A percentile compares a stretch with the other conserved stretches of the same genome.
Conservation (phyloP, 768 basidiomycete genomes). For the Nidularia pulvinata region DNA sequence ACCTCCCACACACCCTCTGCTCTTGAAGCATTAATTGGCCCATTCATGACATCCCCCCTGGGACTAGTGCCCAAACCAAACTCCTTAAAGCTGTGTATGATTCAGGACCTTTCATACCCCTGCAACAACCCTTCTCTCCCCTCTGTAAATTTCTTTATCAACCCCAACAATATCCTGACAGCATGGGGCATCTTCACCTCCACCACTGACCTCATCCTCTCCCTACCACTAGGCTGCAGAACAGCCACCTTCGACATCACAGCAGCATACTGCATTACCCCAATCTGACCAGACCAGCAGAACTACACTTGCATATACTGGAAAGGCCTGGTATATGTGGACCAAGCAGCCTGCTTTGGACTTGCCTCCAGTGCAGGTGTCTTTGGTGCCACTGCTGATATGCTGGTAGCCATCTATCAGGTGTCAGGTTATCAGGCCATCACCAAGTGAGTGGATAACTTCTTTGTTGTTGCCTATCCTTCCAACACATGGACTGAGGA, state of each 20-base stretch:
- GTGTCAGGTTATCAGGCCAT: conserved; percentile 13
- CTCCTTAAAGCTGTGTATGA: conserved; percentile 13
- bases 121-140: conserved; percentile 12
- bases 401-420: conserved; percentile 24
- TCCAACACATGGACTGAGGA: conserved; percentile 16
- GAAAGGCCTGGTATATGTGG: conserved; percentile 27
- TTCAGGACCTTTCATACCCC: conserved; percentile 28
- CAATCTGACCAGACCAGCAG: conserved; percentile 30
- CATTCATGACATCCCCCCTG: conserved; percentile 36
- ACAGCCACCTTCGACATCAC: conserved; percentile 38
- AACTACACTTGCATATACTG: conserved; percentile 23
- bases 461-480: conserved; percentile 21
- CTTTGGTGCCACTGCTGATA: conserved; percentile 30
- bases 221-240: conserved; percentile 22
- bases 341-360: conserved; percentile 28
- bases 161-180: conserved; percentile 6
- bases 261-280: conserved; percentile 32
- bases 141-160: conserved; percentile 19
- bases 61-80: conserved; percentile 33
- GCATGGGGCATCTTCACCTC: conserved; percentile 35
- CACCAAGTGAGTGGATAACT: conserved; percentile 38
- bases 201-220: conserved; percentile 17
- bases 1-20: conserved; percentile 16
- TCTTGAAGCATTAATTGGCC: conserved; percentile 32
- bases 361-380: conserved; percentile 27